phyloP scores from a whole-genome alignment of 2,329 filamentous ascomycete genomes.

The Trichoderma koningii region DNA sequence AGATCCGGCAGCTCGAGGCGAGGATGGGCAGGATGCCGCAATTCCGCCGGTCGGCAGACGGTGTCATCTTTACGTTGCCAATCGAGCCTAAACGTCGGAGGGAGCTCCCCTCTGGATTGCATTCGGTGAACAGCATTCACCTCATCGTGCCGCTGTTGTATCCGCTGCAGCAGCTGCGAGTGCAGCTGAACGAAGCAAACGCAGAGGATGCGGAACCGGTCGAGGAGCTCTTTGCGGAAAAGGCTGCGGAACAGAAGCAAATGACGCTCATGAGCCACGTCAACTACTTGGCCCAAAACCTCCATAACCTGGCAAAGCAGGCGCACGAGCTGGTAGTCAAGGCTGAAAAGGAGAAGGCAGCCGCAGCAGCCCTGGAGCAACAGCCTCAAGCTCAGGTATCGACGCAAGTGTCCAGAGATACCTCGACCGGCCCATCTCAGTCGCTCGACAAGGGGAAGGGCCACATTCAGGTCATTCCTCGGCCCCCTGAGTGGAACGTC shows the following conservation, averaged over 20 bases:
- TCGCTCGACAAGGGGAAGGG: constrained; percentile 51
- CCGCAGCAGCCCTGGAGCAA: constrained; percentile 21
- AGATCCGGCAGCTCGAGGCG: constrained; percentile 73
- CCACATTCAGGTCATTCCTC: constrained; percentile 71
- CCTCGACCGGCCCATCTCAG: constrained; percentile 24
- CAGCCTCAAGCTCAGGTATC: neutral
- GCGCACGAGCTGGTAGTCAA: constrained; percentile 36
- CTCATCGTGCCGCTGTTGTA: constrained; percentile 72
- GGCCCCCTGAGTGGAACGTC: constrained; percentile 74
- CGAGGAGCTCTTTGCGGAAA: constrained; percentile 65
- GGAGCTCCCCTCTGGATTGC: constrained; percentile 63
- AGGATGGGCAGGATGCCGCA: constrained; percentile 68
- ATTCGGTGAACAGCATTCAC: constrained; percentile 63
- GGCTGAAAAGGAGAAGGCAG: constrained; percentile 29
- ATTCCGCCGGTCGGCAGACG: constrained; percentile 70
- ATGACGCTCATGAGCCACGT: constrained; percentile 71
- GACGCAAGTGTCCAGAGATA: constrained; percentile 24
- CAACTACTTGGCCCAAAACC: constrained; percentile 72
- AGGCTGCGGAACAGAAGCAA: constrained; percentile 57
- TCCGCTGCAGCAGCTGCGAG: constrained; percentile 66
- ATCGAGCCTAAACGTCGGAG: constrained; percentile 64
- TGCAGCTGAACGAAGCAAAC: constrained; percentile 66
- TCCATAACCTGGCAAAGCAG: constrained; percentile 66
- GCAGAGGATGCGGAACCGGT: constrained; percentile 61
- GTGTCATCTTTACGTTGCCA: constrained; percentile 69